Evolutionary conservation across 768 basidiomycete genomes (phyloP).

Genomic region (Lentinula sp.): DNA sequence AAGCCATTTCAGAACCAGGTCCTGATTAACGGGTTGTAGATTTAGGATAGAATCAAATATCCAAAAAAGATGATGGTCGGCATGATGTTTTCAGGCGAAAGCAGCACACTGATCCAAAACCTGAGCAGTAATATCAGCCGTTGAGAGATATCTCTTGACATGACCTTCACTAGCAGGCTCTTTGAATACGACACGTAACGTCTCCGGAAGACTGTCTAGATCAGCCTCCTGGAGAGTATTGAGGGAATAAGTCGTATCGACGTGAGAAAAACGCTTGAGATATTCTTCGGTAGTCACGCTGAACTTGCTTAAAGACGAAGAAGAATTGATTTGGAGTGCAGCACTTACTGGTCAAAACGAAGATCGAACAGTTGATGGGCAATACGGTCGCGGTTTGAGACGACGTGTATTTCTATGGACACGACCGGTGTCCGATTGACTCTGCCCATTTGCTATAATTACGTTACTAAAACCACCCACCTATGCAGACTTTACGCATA

Average conservation of each 20-base stretch:
- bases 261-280: slow-evolving; percentile 40
- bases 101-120: slow-evolving; percentile 30
- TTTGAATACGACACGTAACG: background rate
- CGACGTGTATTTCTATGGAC: slow-evolving; percentile 59
- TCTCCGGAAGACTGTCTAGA: slow-evolving; percentile 19
- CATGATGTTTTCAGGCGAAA: slow-evolving; percentile 42
- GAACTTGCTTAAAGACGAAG: background rate
- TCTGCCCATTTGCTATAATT: slow-evolving; percentile 51
- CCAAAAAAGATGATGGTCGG: slow-evolving; percentile 48
- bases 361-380: slow-evolving; percentile 65
- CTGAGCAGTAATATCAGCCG: slow-evolving; percentile 13
- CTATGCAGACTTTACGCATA: slow-evolving; percentile 11
- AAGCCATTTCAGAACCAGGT: slow-evolving; percentile 34
- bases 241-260: slow-evolving; percentile 31
- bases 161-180: background rate
- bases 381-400: slow-evolving; percentile 61
- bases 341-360: slow-evolving; percentile 58
- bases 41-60: slow-evolving; percentile 37
- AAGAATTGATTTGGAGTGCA: background rate
- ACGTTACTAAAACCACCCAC: background rate
- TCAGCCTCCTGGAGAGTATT: slow-evolving; percentile 34
- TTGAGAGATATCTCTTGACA: background rate
- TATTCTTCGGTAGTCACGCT: slow-evolving; percentile 44
- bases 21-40: slow-evolving; percentile 20
- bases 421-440: slow-evolving; percentile 44